Conservation (phyloP, 2,329 filamentous ascomycete genomes). For the Xylogone sp. region DNA sequence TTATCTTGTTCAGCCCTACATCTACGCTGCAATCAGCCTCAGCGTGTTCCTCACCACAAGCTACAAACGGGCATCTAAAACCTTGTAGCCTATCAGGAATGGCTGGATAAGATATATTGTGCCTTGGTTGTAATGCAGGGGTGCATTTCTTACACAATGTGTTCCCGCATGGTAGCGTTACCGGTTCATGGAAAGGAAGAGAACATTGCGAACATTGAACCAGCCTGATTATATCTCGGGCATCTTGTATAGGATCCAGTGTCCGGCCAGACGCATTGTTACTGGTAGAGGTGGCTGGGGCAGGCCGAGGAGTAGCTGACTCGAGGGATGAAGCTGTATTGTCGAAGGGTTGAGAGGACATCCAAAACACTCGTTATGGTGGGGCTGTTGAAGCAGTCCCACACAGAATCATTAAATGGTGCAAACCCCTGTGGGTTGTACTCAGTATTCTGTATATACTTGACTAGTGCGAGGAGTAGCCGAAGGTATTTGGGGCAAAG, state of each 20-base stretch:
- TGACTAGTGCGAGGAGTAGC: too few relatives aligned
- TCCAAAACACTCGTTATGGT: conserved; percentile 12
- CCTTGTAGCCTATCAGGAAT: conserved; percentile 62
- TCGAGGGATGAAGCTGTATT: conserved; percentile 12
- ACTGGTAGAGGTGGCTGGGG: not conserved
- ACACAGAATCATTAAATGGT: too few relatives aligned
- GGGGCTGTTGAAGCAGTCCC: conserved; percentile 9
- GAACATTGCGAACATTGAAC: conserved; percentile 78
- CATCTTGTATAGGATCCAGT: conserved; percentile 48
- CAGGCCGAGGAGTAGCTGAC: conserved; percentile 6
- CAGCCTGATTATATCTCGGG: conserved; percentile 64
- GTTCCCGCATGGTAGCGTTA: conserved; percentile 78
- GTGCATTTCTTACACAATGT: conserved; percentile 74
- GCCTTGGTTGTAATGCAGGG: conserved; percentile 59
- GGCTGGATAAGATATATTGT: conserved; percentile 74
- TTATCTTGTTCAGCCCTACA: conserved; percentile 70
- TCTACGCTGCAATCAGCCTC: conserved; percentile 73
- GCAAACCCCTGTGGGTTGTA: not conserved
- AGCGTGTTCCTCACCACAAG: conserved; percentile 69
- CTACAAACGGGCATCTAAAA: conserved; percentile 68
- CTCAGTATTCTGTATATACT: too few relatives aligned
- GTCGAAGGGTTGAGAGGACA: conserved; percentile 18
- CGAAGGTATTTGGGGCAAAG: too few relatives aligned
- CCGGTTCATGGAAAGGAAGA: conserved; percentile 60
- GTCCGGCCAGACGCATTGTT: conserved; percentile 10